phyloP scores from a whole-genome alignment of 2,329 filamentous ascomycete species.

The Aaosphaeria arxii region DNA sequence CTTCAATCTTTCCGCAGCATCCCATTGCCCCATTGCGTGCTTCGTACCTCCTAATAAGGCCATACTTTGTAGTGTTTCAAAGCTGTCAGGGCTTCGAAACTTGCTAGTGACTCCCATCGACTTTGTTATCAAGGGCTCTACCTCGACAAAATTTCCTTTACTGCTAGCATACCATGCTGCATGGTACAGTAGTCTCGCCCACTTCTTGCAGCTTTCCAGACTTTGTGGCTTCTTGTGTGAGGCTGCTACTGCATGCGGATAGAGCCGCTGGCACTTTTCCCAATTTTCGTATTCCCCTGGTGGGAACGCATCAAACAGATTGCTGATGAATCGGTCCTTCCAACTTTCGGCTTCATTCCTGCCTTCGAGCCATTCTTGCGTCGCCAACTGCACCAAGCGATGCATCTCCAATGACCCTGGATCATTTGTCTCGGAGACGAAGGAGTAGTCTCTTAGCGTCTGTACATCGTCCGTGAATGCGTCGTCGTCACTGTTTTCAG shows the following conservation, averaged over 20 bases:
- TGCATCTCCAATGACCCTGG: slow-evolving; percentile 15
- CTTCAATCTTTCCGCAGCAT: background rate
- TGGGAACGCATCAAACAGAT: slow-evolving; percentile 2
- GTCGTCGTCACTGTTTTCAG: background rate
- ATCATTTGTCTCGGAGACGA: slow-evolving; percentile 7
- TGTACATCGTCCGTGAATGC: slow-evolving; percentile 15
- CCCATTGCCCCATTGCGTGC: background rate
- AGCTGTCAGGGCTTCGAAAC: background rate
- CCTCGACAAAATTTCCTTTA: background rate
- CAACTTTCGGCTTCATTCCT: slow-evolving; percentile 13
- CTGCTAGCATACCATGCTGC: background rate
- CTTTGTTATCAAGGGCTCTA: background rate
- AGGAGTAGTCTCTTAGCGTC: slow-evolving; percentile 10
- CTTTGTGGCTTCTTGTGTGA: background rate
- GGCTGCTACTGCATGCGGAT: background rate
- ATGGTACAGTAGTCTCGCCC: background rate
- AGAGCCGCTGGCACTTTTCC: background rate
- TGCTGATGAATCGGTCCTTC: slow-evolving; percentile 18
- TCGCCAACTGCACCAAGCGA: slow-evolving; percentile 14
- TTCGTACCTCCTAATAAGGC: background rate
- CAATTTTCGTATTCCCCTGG: background rate
- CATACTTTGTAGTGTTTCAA: background rate
- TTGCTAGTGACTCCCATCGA: background rate
- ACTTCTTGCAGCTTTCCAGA: background rate
- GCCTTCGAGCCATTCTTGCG: slow-evolving; percentile 9